Base-by-base conservation (phyloP, 176 grass and related monocot species). In the Oryza brachyantha region DNA sequence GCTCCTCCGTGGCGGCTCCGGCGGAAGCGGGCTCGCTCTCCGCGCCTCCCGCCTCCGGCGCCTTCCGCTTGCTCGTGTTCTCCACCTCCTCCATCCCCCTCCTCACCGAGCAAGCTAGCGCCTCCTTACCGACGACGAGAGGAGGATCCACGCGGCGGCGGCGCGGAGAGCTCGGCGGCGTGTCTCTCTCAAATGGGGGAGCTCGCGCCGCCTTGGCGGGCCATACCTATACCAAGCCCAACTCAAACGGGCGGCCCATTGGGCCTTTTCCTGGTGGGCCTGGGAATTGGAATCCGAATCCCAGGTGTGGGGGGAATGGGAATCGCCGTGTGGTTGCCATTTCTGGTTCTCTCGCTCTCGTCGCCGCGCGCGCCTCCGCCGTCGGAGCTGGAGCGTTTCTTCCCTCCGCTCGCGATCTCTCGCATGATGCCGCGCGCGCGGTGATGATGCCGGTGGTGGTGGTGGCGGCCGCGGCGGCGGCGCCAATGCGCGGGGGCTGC, bases 51-150 rank as follows among this genome's bases (percentile, higher is more conserved):
- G 66, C 31, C 31, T 75, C 85, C 32, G 74, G 31, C 29, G 54
- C 29, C 77, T 90, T 93, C 48, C 91, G 78, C 74, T 93, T 93
- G 58, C 64, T 68, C 29, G 31, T 41, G 81, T 68, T 75, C 8
- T 74, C 48, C 40, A 46, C 73, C 81, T 64, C 91, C 0, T 90
- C 85, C 82, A 52, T 52, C n/a, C n/a, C n/a, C n/a, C n/a, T n/a
- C n/a, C n/a, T n/a, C n/a, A n/a, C 14, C 3, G 45, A 48, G 45
- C 45, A 57, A 57, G 52, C 1, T 57, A 57, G 52, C 16, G 52
- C 8, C 10, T 57, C 46, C 52, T 57, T 57, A 24, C 52, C 52
- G 13, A 57, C 2, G 21, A 57, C 21, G 24, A n/a, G 52, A 55
- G 16, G 46, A 21, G 17, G 17, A 52, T 52, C 46, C 46, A 19